Percentiles rank a stretch among this genome's conserved stretches.
phyloP scores from a whole-genome alignment of 352 stramenopile genomes.

The Globisporangium parvum region DNA sequence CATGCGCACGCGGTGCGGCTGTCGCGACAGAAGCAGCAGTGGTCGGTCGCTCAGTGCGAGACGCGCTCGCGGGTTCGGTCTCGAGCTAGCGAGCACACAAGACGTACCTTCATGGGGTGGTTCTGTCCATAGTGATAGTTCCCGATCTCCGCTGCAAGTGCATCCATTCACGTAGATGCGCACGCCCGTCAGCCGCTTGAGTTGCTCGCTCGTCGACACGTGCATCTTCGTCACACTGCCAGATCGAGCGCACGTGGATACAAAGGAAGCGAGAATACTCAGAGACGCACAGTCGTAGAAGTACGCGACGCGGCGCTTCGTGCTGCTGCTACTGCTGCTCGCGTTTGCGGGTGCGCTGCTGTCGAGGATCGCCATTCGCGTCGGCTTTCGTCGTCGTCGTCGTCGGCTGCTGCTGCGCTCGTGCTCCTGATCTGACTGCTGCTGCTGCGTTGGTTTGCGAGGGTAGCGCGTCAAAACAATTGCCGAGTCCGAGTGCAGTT shows the following conservation, averaged over 20 bases:
- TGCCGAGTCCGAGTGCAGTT: no score
- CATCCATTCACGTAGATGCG: neutral
- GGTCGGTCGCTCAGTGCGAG: neutral
- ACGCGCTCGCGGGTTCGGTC: no score
- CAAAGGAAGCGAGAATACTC: neutral
- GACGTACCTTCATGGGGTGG: slow-evolving; percentile 84
- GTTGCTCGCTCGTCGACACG: neutral
- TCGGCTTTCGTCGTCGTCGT: slow-evolving; percentile 2
- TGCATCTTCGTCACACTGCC: neutral
- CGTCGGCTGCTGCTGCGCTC: slow-evolving; percentile 1
- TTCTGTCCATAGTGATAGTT: slow-evolving; percentile 98
- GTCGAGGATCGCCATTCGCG: slow-evolving; percentile 13
- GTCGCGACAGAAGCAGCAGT: neutral
- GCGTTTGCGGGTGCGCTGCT: slow-evolving; percentile 3
- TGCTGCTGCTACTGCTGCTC: slow-evolving; percentile 19
- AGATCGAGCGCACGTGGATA: neutral
- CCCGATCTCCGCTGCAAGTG: slow-evolving; percentile 90
- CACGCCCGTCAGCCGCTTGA: neutral
- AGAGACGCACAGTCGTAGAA: slow-evolving; percentile 78
- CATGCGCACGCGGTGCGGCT: slow-evolving; percentile 98
- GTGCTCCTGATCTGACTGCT: neutral
- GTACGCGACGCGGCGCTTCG: slow-evolving; percentile 84
- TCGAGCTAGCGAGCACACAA: no score
- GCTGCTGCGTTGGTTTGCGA: no score
- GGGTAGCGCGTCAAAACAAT: no score